These are phyloP conservation scores for Tricholoma bakamatsutake DNA, from an alignment of 768 basidiomycete species.

Conservation along the genomic window DNA sequence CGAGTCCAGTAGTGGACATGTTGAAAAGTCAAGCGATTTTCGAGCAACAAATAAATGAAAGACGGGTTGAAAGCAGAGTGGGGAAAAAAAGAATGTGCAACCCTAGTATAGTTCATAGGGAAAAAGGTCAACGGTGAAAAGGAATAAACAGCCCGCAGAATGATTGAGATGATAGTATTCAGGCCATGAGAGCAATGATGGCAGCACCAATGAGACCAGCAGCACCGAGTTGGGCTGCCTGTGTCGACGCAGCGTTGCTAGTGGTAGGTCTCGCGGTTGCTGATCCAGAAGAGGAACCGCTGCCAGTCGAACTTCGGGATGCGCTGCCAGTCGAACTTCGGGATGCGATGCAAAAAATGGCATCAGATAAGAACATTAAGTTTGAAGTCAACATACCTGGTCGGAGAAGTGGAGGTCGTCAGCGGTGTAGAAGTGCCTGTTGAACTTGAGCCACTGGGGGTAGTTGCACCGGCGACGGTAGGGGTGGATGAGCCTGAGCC, in stretches of 20 bases:
- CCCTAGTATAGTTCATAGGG: conserved; percentile 53
- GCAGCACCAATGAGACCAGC: conserved; percentile 38
- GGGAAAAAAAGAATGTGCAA: conserved; percentile 21
- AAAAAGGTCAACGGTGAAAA: conserved; percentile 23
- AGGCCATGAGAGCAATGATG: conserved; percentile 36
- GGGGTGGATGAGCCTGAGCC: conserved; percentile 9
- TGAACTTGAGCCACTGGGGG: conserved; percentile 10
- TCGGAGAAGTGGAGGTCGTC: conserved; percentile 7
- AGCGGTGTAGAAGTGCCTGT: conserved; percentile 3
- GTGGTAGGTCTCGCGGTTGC: conserved; percentile 9
- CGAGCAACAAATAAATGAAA: neutral
- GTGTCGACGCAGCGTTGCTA: conserved; percentile 24
- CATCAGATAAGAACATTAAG: neutral
- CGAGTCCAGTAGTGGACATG: neutral
- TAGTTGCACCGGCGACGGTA: conserved; percentile 8
- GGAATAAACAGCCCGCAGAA: conserved; percentile 1
- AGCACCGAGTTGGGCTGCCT: conserved; percentile 32
- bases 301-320: neutral
- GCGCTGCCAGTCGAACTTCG: conserved; percentile 4
- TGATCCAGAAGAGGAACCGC: neutral
- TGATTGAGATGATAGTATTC: conserved; percentile 15
- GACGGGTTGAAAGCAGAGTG: neutral
- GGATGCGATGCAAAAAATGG: neutral
- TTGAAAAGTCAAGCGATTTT: neutral
- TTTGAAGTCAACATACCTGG: neutral